Evolutionary conservation across 2,329 filamentous ascomycete genomes (phyloP).

Genomic region (Trichoderma polysporum): DNA sequence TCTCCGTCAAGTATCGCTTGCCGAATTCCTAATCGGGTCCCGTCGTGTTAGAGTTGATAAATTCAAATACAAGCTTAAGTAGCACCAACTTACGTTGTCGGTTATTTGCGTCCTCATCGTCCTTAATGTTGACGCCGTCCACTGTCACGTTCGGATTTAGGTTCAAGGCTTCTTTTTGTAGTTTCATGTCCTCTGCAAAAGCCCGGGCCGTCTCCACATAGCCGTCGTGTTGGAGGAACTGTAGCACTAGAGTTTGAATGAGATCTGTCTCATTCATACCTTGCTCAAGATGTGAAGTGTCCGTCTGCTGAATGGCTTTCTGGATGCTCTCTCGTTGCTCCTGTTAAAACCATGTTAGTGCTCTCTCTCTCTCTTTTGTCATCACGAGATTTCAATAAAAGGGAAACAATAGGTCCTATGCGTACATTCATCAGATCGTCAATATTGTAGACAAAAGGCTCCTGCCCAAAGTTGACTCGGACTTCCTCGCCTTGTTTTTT

Average conservation of each 20-base stretch:
- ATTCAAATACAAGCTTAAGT: not conserved
- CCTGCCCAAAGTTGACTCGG: conserved; percentile 66
- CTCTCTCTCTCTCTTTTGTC: not conserved
- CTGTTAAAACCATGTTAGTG: conserved; percentile 37
- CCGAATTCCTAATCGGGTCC: conserved; percentile 65
- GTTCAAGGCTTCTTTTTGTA: conserved; percentile 69
- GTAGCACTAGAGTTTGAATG: conserved; percentile 76
- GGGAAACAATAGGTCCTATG: not conserved
- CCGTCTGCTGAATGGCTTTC: conserved; percentile 57
- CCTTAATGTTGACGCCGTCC: conserved; percentile 64
- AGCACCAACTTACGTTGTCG: conserved; percentile 66
- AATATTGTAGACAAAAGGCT: conserved; percentile 87
- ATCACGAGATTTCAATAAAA: not conserved
- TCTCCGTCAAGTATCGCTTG: conserved; percentile 86
- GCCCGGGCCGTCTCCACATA: conserved; percentile 90
- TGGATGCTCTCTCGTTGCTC: conserved; percentile 60
- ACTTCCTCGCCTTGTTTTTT: conserved; percentile 64
- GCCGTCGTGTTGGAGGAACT: conserved; percentile 92
- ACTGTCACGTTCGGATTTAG: conserved; percentile 54
- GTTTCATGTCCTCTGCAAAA: conserved; percentile 77
- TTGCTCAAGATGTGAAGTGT: conserved; percentile 61
- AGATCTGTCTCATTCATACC: conserved; percentile 71
- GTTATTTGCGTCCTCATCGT: conserved; percentile 83
- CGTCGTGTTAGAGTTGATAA: not conserved
- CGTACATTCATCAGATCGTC: conserved; percentile 77